These are phyloP conservation scores for Acanthamoeba divionensis DNA, from an alignment of 208 protist genomes.

Conservation along the genomic window DNA sequence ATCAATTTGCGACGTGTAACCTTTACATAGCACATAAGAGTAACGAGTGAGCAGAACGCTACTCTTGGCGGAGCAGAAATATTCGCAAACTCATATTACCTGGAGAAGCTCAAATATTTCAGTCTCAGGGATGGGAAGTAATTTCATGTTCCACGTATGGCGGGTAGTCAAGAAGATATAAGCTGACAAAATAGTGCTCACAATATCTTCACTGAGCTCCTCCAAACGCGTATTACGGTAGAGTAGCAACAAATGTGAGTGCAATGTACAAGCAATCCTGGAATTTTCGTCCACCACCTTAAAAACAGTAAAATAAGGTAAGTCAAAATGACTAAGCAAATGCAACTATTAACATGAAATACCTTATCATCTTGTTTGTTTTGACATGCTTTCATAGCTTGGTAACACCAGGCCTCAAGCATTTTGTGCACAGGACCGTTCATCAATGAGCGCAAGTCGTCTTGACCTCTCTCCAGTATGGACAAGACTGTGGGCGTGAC, in stretches of 20 bases:
- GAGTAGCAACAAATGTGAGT: constrained; percentile 73
- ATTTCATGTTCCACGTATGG: constrained; percentile 62
- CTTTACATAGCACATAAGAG: not conserved
- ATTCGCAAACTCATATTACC: not conserved
- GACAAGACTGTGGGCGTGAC: constrained; percentile 24
- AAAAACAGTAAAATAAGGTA: no score
- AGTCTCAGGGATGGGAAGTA: constrained; percentile 65
- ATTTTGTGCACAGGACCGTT: constrained; percentile 35
- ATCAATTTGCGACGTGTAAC: constrained; percentile 61
- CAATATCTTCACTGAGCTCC: constrained; percentile 39
- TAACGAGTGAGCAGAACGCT: not conserved
- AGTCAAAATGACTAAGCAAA: no score
- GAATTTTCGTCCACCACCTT: constrained; percentile 50
- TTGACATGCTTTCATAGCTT: constrained; percentile 48
- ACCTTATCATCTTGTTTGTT: constrained; percentile 46
- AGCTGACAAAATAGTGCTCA: constrained; percentile 47
- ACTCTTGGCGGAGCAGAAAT: not conserved
- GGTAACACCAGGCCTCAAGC: constrained; percentile 49
- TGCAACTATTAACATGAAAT: no score
- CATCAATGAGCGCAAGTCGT: not conserved
- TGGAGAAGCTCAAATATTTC: constrained; percentile 73
- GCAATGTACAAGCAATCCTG: constrained; percentile 35
- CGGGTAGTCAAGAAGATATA: constrained; percentile 70
- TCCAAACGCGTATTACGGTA: constrained; percentile 54
- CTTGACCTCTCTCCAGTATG: constrained; percentile 2